Conservation (phyloP, 495 filamentous ascomycete genomes). For the Penicillium verhagenii region DNA sequence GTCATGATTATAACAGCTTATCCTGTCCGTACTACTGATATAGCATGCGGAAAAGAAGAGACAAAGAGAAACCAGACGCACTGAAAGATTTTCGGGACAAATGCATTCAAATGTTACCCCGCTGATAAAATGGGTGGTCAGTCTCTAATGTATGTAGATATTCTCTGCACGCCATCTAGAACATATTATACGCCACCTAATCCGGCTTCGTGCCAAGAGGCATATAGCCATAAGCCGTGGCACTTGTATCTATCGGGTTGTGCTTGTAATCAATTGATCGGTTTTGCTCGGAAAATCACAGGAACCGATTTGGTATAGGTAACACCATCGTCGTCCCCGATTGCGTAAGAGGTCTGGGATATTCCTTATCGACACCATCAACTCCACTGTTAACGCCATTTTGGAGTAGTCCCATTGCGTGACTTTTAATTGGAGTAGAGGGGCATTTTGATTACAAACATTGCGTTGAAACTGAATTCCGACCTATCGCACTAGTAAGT, state of each 20-base stretch:
- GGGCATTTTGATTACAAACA: background rate
- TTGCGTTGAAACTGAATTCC: background rate
- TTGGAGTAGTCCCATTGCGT: conserved; percentile 1
- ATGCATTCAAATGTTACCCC: background rate
- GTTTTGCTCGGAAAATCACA: background rate
- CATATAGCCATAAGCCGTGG: background rate
- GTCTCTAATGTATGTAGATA: conserved; percentile 4
- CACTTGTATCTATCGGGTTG: background rate
- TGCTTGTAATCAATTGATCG: background rate
- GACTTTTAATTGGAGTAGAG: background rate
- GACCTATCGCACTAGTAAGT: background rate
- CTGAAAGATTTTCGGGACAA: background rate
- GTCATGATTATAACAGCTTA: conserved; percentile 11
- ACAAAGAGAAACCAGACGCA: background rate
- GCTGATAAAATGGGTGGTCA: background rate
- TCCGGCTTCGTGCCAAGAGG: background rate
- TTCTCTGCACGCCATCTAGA: conserved; percentile 25
- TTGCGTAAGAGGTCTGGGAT: conserved; percentile 19
- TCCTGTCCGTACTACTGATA: too few species aligned
- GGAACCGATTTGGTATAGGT: conserved; percentile 19
- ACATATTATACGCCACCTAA: conserved; percentile 19
- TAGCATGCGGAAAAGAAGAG: too few species aligned
- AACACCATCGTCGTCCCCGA: conserved; percentile 19
- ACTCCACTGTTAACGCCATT: conserved; percentile 26
- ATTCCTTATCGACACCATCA: conserved; percentile 19